phyloP scores from a whole-genome alignment of 1,284 basidiomycete genomes.

The Irpex sp. region DNA sequence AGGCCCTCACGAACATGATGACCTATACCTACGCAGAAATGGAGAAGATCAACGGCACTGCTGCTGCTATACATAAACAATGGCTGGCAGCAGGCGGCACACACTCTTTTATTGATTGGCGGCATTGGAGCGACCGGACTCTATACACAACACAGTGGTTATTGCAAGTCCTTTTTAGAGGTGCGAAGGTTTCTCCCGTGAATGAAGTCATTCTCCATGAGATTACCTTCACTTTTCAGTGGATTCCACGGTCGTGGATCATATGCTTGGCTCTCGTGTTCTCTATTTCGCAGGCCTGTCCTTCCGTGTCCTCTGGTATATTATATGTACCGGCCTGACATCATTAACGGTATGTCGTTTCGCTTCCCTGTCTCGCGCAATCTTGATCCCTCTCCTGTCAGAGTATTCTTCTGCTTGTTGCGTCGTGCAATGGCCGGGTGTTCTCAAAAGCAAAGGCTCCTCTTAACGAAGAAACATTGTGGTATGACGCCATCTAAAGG shows the following conservation, averaged over 20 bases:
- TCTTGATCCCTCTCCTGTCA: neutral
- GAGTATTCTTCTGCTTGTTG: constrained; percentile 5
- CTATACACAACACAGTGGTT: constrained; percentile 14
- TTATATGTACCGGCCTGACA: constrained; percentile 18
- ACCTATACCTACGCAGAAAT: constrained; percentile 38
- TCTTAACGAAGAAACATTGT: neutral
- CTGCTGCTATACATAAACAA: constrained; percentile 30
- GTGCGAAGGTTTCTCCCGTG: constrained; percentile 10
- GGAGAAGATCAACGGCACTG: constrained; percentile 42
- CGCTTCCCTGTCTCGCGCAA: neutral
- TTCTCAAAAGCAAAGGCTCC: neutral
- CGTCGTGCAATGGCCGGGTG: constrained; percentile 3
- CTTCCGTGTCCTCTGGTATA: constrained; percentile 14
- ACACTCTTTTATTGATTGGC: constrained; percentile 2
- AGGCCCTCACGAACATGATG: constrained; percentile 34
- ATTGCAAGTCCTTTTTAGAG: constrained; percentile 16
- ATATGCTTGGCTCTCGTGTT: constrained; percentile 13
- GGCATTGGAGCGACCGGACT: constrained; percentile 14
- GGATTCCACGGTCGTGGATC: neutral
- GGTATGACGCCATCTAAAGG: neutral
- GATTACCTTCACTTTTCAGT: neutral
- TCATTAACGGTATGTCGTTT: constrained; percentile 20
- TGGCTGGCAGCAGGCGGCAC: constrained; percentile 11
- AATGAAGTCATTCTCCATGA: neutral
- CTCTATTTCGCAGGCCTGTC: constrained; percentile 10